Percentiles rank a stretch among this genome's conserved stretches.
Evolutionary conservation across 2,329 filamentous ascomycete genomes (phyloP).

Genomic region (Cercospora zeina): DNA sequence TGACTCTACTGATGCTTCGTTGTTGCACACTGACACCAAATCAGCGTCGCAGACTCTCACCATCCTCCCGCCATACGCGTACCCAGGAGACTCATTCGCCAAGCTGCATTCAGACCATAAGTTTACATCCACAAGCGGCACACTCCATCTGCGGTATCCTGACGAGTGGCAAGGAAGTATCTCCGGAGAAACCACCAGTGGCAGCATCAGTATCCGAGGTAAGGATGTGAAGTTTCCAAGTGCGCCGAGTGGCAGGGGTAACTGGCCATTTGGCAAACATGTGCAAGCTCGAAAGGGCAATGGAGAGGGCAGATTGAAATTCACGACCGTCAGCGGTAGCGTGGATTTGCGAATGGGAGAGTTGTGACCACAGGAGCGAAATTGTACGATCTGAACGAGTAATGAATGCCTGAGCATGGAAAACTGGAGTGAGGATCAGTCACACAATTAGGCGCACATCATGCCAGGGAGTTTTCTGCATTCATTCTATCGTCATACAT

Average conservation of each 20-base stretch:
- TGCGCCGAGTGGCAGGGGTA: constrained; percentile 32
- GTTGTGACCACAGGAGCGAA: constrained; percentile 1
- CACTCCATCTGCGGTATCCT: constrained; percentile 45
- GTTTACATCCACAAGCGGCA: constrained; percentile 37
- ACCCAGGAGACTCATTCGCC: constrained; percentile 23
- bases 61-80: constrained; percentile 40
- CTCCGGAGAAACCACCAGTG: constrained; percentile 42
- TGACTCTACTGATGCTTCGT: constrained; percentile 29
- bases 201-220: constrained; percentile 44
- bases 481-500: constrained; percentile 9
- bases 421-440: background rate
- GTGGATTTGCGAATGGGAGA: constrained; percentile 33
- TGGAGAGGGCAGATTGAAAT: constrained; percentile 40
- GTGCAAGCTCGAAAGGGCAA: constrained; percentile 46
- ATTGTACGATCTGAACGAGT: background rate
- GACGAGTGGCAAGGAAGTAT: constrained; percentile 47
- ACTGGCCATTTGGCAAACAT: constrained; percentile 34
- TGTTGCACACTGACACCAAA: constrained; percentile 40
- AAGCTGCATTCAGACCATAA: constrained; percentile 42
- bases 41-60: constrained; percentile 42
- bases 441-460: background rate
- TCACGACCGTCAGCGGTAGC: constrained; percentile 37
- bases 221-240: constrained; percentile 40
- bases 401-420: background rate
- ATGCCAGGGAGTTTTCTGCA: background rate